Conservation (phyloP, 768 basidiomycete genomes). For the Pisolithus microcarpus region DNA sequence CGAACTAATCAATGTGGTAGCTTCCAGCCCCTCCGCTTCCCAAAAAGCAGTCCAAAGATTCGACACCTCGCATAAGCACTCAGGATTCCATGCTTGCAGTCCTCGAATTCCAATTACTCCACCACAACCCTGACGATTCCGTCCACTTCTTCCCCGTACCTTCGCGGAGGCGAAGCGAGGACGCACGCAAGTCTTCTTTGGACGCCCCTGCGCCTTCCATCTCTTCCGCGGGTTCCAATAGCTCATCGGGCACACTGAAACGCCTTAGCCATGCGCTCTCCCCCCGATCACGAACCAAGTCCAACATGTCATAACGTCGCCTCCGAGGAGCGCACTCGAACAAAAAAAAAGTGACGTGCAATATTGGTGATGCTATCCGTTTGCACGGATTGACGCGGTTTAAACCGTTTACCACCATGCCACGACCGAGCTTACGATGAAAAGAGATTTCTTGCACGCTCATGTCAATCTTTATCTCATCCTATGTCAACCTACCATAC, state of each 20-base stretch:
- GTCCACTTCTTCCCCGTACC: conserved; percentile 30
- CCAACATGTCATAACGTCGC: conserved; percentile 5
- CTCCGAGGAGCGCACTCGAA: too few relatives aligned
- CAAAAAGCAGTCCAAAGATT: conserved; percentile 9
- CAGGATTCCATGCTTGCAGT: conserved; percentile 27
- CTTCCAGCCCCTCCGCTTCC: conserved; percentile 23
- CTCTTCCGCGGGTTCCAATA: conserved; percentile 15
- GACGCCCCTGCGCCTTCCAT: conserved; percentile 26
- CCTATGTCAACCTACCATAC: too few relatives aligned
- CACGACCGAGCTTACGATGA: too few relatives aligned
- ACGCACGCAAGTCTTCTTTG: conserved; percentile 18
- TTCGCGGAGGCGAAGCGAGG: conserved; percentile 26
- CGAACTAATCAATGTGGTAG: conserved; percentile 6
- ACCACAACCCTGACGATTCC: conserved; percentile 22
- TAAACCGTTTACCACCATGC: too few relatives aligned
- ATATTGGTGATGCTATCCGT: too few relatives aligned
- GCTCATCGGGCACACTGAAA: conserved; percentile 9
- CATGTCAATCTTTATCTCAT: too few relatives aligned
- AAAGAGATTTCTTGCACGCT: too few relatives aligned
- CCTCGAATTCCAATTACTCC: conserved; percentile 23
- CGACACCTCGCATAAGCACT: conserved; percentile 18
- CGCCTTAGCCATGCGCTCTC: conserved; percentile 14
- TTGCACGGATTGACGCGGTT: too few relatives aligned
- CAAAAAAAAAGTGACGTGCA: too few relatives aligned
- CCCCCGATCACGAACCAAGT: conserved; percentile 17